Evolutionary conservation across 2,329 filamentous ascomycete species (phyloP).

Genomic region (Emericellopsis atlantica): DNA sequence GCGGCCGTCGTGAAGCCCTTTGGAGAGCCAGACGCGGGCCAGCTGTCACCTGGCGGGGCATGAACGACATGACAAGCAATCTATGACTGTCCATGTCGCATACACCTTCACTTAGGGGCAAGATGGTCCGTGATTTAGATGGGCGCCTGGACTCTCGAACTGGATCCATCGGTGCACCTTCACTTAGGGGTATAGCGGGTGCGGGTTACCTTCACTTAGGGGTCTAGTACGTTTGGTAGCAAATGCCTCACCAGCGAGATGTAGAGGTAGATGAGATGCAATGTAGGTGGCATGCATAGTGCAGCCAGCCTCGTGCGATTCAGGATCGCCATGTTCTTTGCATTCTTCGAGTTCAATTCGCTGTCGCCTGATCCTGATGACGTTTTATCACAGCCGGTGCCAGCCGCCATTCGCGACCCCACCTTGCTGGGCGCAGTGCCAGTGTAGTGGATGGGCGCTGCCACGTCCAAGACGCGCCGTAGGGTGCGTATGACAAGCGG

Average conservation of each 20-base stretch:
- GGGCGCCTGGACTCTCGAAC: too few species aligned
- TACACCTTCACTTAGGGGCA: constrained; percentile 5
- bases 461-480: too few species aligned
- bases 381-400: background rate
- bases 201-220: constrained; percentile 5
- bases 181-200: constrained; percentile 8
- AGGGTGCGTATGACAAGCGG: too few species aligned
- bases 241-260: background rate
- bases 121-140: background rate
- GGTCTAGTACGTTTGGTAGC: constrained; percentile 1
- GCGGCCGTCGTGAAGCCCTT: too few species aligned
- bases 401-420: background rate
- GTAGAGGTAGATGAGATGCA: background rate
- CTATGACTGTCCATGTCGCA: background rate
- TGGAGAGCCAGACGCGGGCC: too few species aligned
- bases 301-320: too few species aligned
- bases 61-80: background rate
- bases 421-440: too few species aligned
- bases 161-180: constrained; percentile 4
- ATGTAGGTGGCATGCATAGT: background rate
- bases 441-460: too few species aligned
- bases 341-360: background rate
- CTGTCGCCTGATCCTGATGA: background rate
- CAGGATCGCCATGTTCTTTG: too few species aligned
- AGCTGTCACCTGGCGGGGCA: too few species aligned